Evolutionary conservation across 176 grass and related monocot species (phyloP).

Genomic region (Alloteropsis semialata): DNA sequence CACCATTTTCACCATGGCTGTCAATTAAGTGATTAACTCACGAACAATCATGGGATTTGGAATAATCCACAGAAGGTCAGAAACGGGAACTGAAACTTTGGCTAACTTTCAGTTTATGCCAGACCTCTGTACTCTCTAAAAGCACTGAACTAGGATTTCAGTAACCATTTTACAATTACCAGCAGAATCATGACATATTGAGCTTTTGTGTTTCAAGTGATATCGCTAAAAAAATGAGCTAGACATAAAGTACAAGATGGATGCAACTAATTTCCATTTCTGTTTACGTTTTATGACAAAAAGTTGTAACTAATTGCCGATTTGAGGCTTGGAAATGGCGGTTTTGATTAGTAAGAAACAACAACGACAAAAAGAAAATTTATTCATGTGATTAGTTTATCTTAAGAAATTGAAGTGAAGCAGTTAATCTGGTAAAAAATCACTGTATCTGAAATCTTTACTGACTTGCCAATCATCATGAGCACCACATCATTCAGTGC

Average conservation of each 20-base stretch:
- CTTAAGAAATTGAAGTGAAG: neutral
- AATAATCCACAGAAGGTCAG: neutral
- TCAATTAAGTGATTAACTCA: neutral
- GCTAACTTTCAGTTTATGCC: neutral
- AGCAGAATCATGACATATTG: neutral
- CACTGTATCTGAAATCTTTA: neutral
- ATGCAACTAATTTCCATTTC: neutral
- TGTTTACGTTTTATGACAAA: too few relatives aligned
- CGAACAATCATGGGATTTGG: neutral
- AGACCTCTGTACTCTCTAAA: neutral
- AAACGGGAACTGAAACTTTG: neutral
- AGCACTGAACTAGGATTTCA: neutral
- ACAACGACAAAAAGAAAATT: neutral
- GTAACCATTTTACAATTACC: neutral
- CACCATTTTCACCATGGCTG: conserved; percentile 20
- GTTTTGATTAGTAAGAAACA: neutral
- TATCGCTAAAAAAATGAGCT: too few relatives aligned
- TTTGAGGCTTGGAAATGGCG: neutral
- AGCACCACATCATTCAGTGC: neutral
- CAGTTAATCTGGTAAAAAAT: neutral
- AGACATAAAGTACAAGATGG: too few relatives aligned
- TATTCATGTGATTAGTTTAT: neutral
- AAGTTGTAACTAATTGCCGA: neutral
- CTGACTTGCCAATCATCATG: neutral
- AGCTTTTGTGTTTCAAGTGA: too few relatives aligned